Base-by-base conservation (phyloP, 768 basidiomycete genomes). In the Scleroderma citrinum region DNA sequence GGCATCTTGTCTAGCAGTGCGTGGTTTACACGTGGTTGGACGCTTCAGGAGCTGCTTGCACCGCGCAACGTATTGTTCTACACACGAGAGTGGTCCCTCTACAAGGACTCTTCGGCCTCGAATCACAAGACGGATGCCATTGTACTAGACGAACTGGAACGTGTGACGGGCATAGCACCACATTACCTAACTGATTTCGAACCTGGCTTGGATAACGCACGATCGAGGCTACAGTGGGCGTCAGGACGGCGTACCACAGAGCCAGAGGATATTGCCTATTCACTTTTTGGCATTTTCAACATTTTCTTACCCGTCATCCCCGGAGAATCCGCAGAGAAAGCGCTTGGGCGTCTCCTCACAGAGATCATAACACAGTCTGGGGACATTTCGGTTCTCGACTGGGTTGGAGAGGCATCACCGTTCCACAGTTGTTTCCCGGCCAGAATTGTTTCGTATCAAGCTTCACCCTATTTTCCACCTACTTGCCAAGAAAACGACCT, bases 1-100 rank as follows among this genome's bases (percentile, higher is more conserved):
- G 49, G 36, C 12, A 26, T 24, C 7, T 16, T 50, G 12, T 11
- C 21, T 20, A 26, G 19, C 14, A 50, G 49, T 26, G 43, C 19
- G 26, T 50, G 49, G 49, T 37, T 44, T 23, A 29, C 3, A 14
- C 29, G 49, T 21, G 49, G 49, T 3, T 50, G 49, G 49, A 50
- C 49, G 7, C 49, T 50, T 14, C 49, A 50, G 24, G 49, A 50
- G 29, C 36, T 50, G 4, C 36, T 50, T 3, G 49, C 49, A n/a
- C 44, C 49, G 1, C 35, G n/a, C 16, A 39, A 36, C 17, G 23
- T 50, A 2, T 32, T 37, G 11, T 50, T 50, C 29, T 50, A 44
- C 35, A 31, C 34, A 19, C 21, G 23, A 12, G 44, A 50, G 20
- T 37, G 49, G 49, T 23, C 42, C 5, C 49, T 43, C 24, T 50